Evolutionary conservation across 768 basidiomycete species (phyloP), one percentile per base, ranked within the genome.

Genomic region (Boletus tomentosulus): DNA sequence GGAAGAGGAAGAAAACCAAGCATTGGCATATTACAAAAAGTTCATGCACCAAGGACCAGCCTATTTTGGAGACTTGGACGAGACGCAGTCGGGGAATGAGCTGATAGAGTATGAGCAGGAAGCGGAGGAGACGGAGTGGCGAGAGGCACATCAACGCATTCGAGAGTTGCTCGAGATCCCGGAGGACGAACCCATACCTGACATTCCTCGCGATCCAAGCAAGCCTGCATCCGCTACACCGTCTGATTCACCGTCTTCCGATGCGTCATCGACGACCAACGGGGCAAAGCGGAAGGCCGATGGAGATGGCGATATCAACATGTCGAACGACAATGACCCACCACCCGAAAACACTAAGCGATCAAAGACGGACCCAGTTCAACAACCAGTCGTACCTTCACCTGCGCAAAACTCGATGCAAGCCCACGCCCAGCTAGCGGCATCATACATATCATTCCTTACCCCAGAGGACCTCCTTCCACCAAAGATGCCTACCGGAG

Each of bases 31-130:
- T 65, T 94, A 92, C 72, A 89, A 89, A 71, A 92, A 90, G 69
- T 98, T 94, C 66, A 81, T 84, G 73, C 84, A 87, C 60, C 91
- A 92, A 65, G 90, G 88, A 0, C 90, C 90, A 1, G 78, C 81
- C 0, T 98, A 99, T 67, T 98, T 88, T 68, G 94, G 96, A 8
- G 93, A 99, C 64, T 61, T 86, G 13, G 96, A 98, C 65, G 95
- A 99, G 67, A 71, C 72, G 3, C 59, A 67, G 24, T 48, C 42
- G 9, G 85, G 82, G 44, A 72, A 83, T 50, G 84, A 78, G 8
- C 67, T 99, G 30, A 65, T 92, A 15, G 77, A 82, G 50, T 89
- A 77, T 55, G 96, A 98, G 71, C 71, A 71, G 41, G 76, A 78
- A 53, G 81, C 83, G 27, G 92, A 93, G 67, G 79, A 86, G 53